Percentiles rank a stretch among this genome's conserved stretches.
Conservation (phyloP, 2,329 filamentous ascomycete genomes). For the Curvularia verruculosa region DNA sequence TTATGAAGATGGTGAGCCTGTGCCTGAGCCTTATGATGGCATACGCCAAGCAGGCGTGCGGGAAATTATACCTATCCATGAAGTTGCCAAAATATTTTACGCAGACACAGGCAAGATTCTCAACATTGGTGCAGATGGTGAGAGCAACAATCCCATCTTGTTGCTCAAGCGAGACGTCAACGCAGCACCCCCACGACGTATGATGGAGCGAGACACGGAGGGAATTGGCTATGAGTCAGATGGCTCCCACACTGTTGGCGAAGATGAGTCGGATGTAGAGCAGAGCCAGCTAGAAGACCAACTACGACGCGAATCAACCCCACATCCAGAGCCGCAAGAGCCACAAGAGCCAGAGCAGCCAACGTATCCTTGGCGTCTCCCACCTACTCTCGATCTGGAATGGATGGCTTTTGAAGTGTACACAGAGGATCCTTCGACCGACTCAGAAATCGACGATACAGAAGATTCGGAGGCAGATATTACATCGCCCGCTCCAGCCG, state of each 20-base stretch:
- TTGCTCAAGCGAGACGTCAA: conserved; percentile 74
- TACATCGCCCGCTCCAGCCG: conserved; percentile 23
- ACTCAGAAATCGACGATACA: conserved; percentile 57
- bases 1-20: conserved; percentile 64
- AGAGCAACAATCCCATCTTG: conserved; percentile 74
- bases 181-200: conserved; percentile 65
- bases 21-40: conserved; percentile 65
- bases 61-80: conserved; percentile 71
- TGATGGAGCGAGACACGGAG: conserved; percentile 55
- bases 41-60: conserved; percentile 67
- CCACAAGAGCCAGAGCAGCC: conserved; percentile 19
- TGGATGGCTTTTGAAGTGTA: conserved; percentile 93
- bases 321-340: conserved; percentile 14
- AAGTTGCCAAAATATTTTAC: conserved; percentile 90
- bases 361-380: conserved; percentile 64
- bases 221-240: conserved; percentile 44
- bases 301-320: conserved; percentile 51
- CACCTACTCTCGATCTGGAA: conserved; percentile 79
- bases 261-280: conserved; percentile 40
- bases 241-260: conserved; percentile 47
- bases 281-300: conserved; percentile 56
- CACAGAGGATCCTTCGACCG: conserved; percentile 65
- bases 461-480: conserved; percentile 27
- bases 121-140: conserved; percentile 74
- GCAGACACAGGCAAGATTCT: conserved; percentile 88